A percentile compares a stretch with the other conserved stretches of the same genome.
phyloP scores from a whole-genome alignment of 345 rosid species.

The Alliaria petiolata region DNA sequence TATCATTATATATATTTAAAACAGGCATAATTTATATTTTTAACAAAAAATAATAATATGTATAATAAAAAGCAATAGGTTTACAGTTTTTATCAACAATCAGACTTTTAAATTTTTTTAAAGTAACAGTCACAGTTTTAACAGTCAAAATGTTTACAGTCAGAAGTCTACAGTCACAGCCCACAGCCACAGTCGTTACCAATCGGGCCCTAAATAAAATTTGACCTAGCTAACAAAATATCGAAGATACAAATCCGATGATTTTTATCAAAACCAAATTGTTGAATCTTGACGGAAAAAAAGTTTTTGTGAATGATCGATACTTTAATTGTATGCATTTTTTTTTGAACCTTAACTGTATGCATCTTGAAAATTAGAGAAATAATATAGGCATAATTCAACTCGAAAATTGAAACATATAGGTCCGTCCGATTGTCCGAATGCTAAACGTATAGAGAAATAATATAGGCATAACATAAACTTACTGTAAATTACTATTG shows the following conservation, averaged over 20 bases:
- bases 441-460: slow-evolving; percentile 11
- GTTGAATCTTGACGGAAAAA: background rate
- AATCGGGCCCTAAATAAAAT: no score
- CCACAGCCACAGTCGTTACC: no score
- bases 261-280: background rate
- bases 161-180: no score
- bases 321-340: background rate
- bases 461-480: background rate
- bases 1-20: no score
- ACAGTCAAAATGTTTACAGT: no score
- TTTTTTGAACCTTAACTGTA: background rate
- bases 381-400: background rate
- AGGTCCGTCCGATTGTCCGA: slow-evolving; percentile 18
- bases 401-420: slow-evolving; percentile 14
- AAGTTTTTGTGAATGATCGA: background rate
- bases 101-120: no score
- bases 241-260: background rate
- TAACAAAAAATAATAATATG: no score
- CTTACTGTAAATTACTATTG: slow-evolving; percentile 4
- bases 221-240: background rate
- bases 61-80: no score
- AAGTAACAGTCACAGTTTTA: no score
- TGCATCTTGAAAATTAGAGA: background rate
- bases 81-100: no score
- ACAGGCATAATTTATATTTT: no score